These are phyloP conservation scores for Lachnellula hyalina DNA, from an alignment of 2,329 filamentous ascomycete species.

Conservation along the genomic window DNA sequence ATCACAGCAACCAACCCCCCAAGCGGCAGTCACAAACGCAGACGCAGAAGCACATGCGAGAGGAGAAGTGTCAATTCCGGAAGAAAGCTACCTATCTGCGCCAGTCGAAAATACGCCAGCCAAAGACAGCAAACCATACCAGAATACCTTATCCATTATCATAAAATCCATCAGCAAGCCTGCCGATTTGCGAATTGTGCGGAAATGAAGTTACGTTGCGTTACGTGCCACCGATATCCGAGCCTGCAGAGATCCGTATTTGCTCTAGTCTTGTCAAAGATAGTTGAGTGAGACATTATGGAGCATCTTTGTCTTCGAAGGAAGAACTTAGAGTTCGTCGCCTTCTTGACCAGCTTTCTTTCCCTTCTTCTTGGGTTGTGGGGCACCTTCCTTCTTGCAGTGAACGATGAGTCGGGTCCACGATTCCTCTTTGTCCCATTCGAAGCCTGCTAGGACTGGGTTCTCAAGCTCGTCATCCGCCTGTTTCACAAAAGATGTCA, in stretches of 20 bases:
- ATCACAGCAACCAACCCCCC: neutral
- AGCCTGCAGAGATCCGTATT: constrained; percentile 6
- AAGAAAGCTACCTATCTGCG: constrained; percentile 3
- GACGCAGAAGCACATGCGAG: constrained; percentile 1
- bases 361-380: constrained; percentile 57
- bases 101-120: neutral
- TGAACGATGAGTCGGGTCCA: constrained; percentile 86
- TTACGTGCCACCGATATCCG: constrained; percentile 2
- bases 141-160: constrained; percentile 1
- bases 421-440: constrained; percentile 91
- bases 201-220: neutral
- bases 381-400: constrained; percentile 66
- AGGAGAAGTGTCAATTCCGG: constrained; percentile 1
- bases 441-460: constrained; percentile 87
- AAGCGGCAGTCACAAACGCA: neutral
- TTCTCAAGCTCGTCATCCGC: constrained; percentile 85
- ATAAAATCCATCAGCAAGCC: constrained; percentile 10
- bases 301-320: constrained; percentile 1
- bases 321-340: constrained; percentile 28
- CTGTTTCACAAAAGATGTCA: constrained; percentile 41
- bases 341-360: constrained; percentile 48
- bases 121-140: constrained; percentile 1
- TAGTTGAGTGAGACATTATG: constrained; percentile 12
- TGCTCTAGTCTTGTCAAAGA: constrained; percentile 17
- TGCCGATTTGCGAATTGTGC: constrained; percentile 4